Base-by-base conservation (phyloP, 495 filamentous ascomycete species). In the Penicillium ochrochloron region DNA sequence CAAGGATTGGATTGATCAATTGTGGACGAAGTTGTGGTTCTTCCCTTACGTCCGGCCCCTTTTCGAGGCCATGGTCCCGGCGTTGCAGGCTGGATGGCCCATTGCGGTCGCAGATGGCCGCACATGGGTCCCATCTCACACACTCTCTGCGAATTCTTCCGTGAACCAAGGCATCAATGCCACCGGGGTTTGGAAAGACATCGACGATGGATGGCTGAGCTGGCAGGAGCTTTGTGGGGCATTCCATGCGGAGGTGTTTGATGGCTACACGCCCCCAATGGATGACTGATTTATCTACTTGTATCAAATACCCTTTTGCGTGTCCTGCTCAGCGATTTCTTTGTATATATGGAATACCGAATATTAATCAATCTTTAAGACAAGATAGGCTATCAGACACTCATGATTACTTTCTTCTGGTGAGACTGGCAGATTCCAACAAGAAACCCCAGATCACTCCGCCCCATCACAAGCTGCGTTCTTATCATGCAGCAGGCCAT, bases 1-100 rank as follows among this genome's bases (percentile, higher is more conserved):
- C 14, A 65, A 68, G 41, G 62, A 58, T 10, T 57, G 62, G 23
- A 57, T 68, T 14, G 66, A 68, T 23, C 41, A 62, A 39, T 23
- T 68, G 10, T 68, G 62, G 66, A 31, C 25, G 5, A 25, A 58
- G 14, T 27, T 65, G 21, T 62, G 66, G 62, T 65, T 62, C 54
- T 65, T 60, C 19, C 46, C 60, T 3, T 65, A 60, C 27, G 50
- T 46, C 1, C 62, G 63, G 15, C 50, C 55, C 17, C 57, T 69
- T 4, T 59, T 63, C 27, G 50, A 65, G 12, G 59, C 59, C 4
- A 51, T 37, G 7, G 7, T 60, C 3, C 35, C 34, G 17, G 14
- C 39, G 1, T 10, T 62, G 25, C 62, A 62, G 23, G 48, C 55
- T 5, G 48, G 41, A 8, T 55, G 44, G 17, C 44, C 19, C 5